A percentile compares a stretch with the other conserved stretches of the same genome.
Evolutionary conservation across 176 grass and related monocot genomes (phyloP).

Genomic region (Avena eriantha): DNA sequence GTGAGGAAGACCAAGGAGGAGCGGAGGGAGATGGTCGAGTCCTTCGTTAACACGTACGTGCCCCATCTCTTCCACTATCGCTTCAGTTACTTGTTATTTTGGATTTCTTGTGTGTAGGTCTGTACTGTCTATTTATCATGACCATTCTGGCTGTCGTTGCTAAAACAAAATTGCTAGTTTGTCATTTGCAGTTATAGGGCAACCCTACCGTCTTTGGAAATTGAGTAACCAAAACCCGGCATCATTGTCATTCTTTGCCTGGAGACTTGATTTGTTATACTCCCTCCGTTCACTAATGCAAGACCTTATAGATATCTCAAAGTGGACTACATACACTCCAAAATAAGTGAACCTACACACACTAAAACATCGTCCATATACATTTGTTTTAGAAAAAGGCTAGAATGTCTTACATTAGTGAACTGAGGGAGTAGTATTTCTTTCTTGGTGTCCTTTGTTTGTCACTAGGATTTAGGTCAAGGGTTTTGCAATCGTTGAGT

Average conservation of each 20-base stretch:
- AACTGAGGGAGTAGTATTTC: no score
- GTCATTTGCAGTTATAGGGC: not conserved
- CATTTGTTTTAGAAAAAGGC: no score
- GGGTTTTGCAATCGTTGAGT: not conserved
- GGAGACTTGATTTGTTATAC: not conserved
- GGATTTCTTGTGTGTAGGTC: not conserved
- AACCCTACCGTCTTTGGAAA: not conserved
- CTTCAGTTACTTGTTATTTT: not conserved
- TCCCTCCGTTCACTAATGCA: no score
- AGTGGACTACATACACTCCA: no score
- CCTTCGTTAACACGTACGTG: constrained; percentile 69
- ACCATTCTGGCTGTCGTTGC: not conserved
- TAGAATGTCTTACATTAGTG: no score
- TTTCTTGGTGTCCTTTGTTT: not conserved
- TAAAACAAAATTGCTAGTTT: not conserved
- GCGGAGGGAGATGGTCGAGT: constrained; percentile 85
- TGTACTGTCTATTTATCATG: not conserved
- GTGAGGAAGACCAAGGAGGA: constrained; percentile 91
- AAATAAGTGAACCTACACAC: no score
- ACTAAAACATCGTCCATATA: no score
- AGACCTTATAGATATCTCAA: no score
- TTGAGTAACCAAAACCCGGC: not conserved
- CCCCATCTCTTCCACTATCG: not conserved
- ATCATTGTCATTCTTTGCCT: not conserved
- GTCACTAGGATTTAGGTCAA: not conserved